Percentiles rank a stretch among this genome's conserved stretches.
Conservation (phyloP, 228 moss, liverwort and hornwort genomes). For the Sphagnum magellanicum region DNA sequence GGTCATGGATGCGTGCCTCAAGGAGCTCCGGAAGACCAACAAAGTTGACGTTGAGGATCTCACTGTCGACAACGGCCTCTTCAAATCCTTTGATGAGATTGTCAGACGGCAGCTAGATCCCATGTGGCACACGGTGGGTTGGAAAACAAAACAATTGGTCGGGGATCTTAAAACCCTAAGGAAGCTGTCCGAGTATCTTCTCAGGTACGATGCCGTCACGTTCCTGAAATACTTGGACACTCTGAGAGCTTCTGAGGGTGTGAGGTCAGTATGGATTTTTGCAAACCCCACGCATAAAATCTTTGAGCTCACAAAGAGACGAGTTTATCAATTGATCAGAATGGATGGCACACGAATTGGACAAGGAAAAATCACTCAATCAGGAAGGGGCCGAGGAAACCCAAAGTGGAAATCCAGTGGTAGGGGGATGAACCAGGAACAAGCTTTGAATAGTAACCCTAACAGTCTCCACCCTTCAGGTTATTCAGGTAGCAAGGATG, state of each 20-base stretch:
- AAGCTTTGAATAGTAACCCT: not conserved
- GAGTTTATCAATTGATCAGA: constrained; percentile 81
- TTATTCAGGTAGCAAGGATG: constrained; percentile 24
- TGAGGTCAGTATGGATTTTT: constrained; percentile 95
- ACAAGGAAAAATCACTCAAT: constrained; percentile 17
- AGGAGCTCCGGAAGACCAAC: constrained; percentile 92
- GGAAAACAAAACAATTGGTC: constrained; percentile 95
- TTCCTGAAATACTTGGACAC: constrained; percentile 96
- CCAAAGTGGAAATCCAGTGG: constrained; percentile 28
- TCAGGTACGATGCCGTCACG: constrained; percentile 90
- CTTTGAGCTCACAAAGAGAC: constrained; percentile 86
- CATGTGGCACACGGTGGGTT: constrained; percentile 95
- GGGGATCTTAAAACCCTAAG: constrained; percentile 80
- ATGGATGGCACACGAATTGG: constrained; percentile 48
- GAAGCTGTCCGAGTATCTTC: constrained; percentile 86
- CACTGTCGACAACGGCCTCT: constrained; percentile 91
- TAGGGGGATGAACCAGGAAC: constrained; percentile 11
- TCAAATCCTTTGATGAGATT: constrained; percentile 99
- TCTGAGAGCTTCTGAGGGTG: constrained; percentile 78
- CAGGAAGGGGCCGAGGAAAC: constrained; percentile 35
- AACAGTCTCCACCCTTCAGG: not conserved
- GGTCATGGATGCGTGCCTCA: constrained; percentile 99
- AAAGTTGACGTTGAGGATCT: constrained; percentile 95
- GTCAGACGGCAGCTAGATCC: constrained; percentile 87
- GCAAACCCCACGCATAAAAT: constrained; percentile 86